phyloP scores from a whole-genome alignment of 768 basidiomycete genomes.

The Sporobolomyces pararoseus region DNA sequence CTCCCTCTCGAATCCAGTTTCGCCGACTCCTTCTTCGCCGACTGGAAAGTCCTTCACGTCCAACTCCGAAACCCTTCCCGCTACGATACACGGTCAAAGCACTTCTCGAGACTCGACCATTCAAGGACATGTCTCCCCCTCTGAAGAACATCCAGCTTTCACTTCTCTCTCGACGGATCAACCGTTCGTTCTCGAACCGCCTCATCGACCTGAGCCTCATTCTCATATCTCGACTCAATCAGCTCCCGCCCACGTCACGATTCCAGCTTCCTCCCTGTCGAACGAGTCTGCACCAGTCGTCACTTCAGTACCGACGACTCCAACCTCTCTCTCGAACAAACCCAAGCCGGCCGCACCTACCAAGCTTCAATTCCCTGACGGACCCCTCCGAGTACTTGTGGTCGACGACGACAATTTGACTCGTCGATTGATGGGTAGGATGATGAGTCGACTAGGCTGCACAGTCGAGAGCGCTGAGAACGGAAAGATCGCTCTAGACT shows the following conservation, averaged over 20 bases:
- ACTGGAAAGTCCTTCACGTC: neutral
- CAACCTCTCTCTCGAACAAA: neutral
- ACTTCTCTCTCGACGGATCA: neutral
- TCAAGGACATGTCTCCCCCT: neutral
- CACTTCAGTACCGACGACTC: neutral
- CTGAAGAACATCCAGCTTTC: no score
- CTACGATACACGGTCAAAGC: no score
- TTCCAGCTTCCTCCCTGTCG: constrained; percentile 2
- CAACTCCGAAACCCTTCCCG: neutral
- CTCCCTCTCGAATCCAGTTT: constrained; percentile 12
- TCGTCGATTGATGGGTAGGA: constrained; percentile 71
- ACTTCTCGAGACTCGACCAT: constrained; percentile 10
- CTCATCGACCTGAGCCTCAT: constrained; percentile 17
- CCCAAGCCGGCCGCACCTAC: neutral
- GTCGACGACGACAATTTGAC: constrained; percentile 65
- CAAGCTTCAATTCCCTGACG: constrained; percentile 32
- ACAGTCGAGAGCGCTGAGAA: constrained; percentile 76
- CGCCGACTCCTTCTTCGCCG: constrained; percentile 1
- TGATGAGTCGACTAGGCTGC: constrained; percentile 74
- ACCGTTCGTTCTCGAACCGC: constrained; percentile 7
- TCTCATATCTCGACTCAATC: constrained; percentile 27
- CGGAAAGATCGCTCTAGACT: constrained; percentile 69
- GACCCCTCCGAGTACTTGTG: constrained; percentile 42
- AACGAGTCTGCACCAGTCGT: neutral
- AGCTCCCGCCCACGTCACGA: constrained; percentile 21